Conservation (phyloP, 768 basidiomycete species). For the Zangia roseola region DNA sequence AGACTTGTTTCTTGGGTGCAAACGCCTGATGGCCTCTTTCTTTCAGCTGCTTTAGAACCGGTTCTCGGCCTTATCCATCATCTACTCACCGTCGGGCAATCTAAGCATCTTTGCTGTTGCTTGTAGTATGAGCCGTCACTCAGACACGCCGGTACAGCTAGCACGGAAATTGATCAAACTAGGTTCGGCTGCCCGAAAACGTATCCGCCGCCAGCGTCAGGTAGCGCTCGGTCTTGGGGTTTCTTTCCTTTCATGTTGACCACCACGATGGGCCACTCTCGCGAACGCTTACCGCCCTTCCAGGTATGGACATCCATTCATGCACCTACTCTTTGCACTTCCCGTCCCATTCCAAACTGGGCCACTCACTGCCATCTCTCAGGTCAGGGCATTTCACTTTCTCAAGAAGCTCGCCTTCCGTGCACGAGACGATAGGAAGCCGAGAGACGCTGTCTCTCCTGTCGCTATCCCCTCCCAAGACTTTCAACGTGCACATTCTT, state of each 20-base stretch:
- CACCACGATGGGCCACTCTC: slow-evolving; percentile 28
- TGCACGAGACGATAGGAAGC: slow-evolving; percentile 31
- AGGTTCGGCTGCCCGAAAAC: slow-evolving; percentile 28
- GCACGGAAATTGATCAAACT: slow-evolving; percentile 21
- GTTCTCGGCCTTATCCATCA: not conserved
- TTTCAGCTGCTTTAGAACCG: not conserved
- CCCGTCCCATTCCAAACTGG: slow-evolving; percentile 15
- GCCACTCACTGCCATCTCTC: slow-evolving; percentile 1
- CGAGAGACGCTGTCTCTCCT: slow-evolving; percentile 27
- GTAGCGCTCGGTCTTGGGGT: slow-evolving; percentile 19
- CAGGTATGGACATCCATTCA: slow-evolving; percentile 24
- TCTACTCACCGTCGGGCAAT: not conserved
- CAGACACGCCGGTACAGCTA: not conserved
- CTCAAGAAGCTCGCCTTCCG: slow-evolving; percentile 38
- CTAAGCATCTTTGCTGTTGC: not conserved
- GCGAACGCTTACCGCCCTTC: slow-evolving; percentile 23
- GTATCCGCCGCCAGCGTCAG: slow-evolving; percentile 20
- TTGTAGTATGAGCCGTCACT: not conserved
- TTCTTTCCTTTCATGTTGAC: slow-evolving; percentile 14
- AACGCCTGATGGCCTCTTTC: slow-evolving; percentile 1
- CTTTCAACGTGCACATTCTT: slow-evolving; percentile 32
- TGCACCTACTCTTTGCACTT: not conserved
- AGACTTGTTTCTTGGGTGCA: slow-evolving; percentile 12
- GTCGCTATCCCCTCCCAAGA: slow-evolving; percentile 21
- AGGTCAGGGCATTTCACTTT: slow-evolving; percentile 38